phyloP scores from a whole-genome alignment of 306 rosid species.

The Castanea mollissima region DNA sequence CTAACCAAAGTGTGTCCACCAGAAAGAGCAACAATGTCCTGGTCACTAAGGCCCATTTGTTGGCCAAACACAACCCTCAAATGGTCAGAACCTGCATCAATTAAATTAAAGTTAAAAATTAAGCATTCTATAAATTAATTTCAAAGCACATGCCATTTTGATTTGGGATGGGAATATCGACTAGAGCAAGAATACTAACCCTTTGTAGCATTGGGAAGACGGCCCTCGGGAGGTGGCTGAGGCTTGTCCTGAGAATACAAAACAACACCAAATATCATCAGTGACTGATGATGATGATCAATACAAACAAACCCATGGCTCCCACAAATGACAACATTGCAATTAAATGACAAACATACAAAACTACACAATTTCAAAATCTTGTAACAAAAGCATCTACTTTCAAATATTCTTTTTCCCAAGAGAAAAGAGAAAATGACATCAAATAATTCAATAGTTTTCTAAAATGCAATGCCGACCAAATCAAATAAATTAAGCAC shows the following conservation, averaged over 20 bases:
- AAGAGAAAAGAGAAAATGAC: not conserved
- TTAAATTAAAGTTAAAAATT: not conserved
- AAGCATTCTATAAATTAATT: no score
- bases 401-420: not conserved
- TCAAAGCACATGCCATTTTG: no score
- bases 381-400: not conserved
- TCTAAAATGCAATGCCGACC: not conserved
- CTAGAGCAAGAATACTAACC: slow-evolving; percentile 39
- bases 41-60: slow-evolving; percentile 85
- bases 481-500: not conserved
- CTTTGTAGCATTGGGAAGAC: slow-evolving; percentile 78
- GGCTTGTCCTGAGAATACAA: slow-evolving; percentile 64
- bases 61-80: slow-evolving; percentile 75
- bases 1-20: slow-evolving; percentile 91
- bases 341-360: not conserved
- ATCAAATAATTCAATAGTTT: not conserved
- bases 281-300: no score
- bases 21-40: slow-evolving; percentile 90
- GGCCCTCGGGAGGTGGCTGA: slow-evolving; percentile 82
- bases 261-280: not conserved
- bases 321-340: no score
- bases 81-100: slow-evolving; percentile 73
- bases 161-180: not conserved
- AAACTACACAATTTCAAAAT: not conserved
- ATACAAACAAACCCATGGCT: no score